A percentile compares a stretch with the other conserved stretches of the same genome.
Evolutionary conservation across 257 asterid genomes (phyloP).

Genomic region (Catharanthus roseus): DNA sequence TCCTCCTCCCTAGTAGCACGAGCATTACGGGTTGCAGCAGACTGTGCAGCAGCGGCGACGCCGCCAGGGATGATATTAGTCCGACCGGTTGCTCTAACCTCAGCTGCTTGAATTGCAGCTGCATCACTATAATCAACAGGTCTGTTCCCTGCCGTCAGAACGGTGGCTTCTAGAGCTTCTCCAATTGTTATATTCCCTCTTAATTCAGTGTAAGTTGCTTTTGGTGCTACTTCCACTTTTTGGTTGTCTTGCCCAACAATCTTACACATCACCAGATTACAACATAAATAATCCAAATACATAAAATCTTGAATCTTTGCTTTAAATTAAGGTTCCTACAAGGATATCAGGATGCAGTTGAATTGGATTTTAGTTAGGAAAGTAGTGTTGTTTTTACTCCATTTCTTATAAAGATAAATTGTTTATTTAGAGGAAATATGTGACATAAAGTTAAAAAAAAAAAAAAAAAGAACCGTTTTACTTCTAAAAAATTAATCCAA

Average conservation of each 20-base stretch:
- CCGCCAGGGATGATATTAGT: constrained; percentile 93
- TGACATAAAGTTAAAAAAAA: too few relatives aligned
- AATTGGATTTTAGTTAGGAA: too few relatives aligned
- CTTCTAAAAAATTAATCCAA: too few relatives aligned
- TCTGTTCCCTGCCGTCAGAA: constrained; percentile 74
- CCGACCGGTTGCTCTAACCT: constrained; percentile 95
- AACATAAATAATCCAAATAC: neutral
- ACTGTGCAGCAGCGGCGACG: constrained; percentile 95
- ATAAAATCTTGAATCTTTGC: neutral
- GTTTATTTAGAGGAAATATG: too few relatives aligned
- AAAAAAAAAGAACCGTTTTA: too few relatives aligned
- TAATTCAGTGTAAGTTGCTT: constrained; percentile 20
- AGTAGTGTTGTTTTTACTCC: too few relatives aligned
- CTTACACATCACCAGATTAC: constrained; percentile 11
- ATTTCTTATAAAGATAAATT: too few relatives aligned
- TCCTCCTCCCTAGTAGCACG: constrained; percentile 67
- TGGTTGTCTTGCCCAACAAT: constrained; percentile 23
- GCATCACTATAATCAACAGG: constrained; percentile 94
- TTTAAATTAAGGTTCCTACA: too few relatives aligned
- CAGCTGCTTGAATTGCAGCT: constrained; percentile 97
- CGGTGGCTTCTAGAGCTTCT: constrained; percentile 94
- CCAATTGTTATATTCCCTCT: constrained; percentile 76
- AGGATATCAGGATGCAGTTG: neutral
- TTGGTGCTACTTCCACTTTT: constrained; percentile 19
- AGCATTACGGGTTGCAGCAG: constrained; percentile 97